Conservation (phyloP, 257 asterid species). For the Solanum ossicruentum region DNA sequence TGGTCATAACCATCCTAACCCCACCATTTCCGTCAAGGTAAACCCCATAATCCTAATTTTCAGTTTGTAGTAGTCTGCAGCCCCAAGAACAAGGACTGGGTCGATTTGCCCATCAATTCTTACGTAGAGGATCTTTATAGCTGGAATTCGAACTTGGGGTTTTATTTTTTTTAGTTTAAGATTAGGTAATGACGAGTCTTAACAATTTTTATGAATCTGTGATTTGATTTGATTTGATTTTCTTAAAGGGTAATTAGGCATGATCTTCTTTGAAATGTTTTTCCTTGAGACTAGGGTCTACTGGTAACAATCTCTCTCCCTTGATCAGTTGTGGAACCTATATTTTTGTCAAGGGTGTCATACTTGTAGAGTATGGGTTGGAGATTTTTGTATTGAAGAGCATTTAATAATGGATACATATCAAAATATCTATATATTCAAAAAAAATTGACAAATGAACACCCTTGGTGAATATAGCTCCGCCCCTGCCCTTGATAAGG, state of each 20-base stretch:
- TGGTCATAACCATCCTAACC: constrained; percentile 43
- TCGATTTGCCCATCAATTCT: not conserved
- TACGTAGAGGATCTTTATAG: not conserved
- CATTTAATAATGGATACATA: no score
- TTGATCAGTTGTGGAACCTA: no score
- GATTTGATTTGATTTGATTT: not conserved
- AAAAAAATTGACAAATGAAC: no score
- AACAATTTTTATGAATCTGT: not conserved
- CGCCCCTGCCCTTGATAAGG: no score
- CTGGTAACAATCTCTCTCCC: no score
- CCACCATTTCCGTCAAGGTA: constrained; percentile 77
- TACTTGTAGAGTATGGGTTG: no score
- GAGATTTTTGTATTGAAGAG: no score
- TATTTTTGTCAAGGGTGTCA: no score
- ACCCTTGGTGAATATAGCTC: no score
- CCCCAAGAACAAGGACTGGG: not conserved
- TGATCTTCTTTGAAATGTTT: not conserved
- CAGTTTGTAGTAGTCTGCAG: not conserved
- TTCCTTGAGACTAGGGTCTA: no score
- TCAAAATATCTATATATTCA: no score
- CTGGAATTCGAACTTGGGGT: not conserved
- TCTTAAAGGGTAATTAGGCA: not conserved
- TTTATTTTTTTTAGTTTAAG: not conserved
- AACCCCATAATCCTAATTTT: not conserved
- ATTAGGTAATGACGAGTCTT: not conserved